These are phyloP conservation scores for Pythium apleroticum DNA, from an alignment of 352 stramenopile species.

Conservation along the genomic window DNA sequence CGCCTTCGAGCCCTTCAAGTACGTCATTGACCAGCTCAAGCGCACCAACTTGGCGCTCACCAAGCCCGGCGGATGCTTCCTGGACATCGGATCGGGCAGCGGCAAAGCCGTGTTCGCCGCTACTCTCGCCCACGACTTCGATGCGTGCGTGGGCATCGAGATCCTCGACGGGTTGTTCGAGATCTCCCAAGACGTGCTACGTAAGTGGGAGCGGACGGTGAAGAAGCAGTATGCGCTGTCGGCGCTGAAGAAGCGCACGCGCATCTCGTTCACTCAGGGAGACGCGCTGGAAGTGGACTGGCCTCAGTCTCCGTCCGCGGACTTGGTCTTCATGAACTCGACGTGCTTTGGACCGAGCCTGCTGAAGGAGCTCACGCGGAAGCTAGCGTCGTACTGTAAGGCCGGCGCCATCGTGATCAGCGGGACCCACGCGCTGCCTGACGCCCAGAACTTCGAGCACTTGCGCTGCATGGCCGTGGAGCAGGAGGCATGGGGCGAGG, in stretches of 20 bases:
- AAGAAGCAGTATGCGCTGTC: slow-evolving; percentile 48
- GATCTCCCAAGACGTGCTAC: slow-evolving; percentile 55
- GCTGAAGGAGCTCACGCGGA: slow-evolving; percentile 51
- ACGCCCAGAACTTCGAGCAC: slow-evolving; percentile 45
- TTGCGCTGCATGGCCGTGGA: slow-evolving; percentile 44
- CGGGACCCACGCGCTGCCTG: slow-evolving; percentile 50
- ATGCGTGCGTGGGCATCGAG: slow-evolving; percentile 83
- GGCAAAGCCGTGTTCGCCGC: slow-evolving; percentile 88
- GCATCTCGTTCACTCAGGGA: slow-evolving; percentile 67
- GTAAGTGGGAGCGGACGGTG: slow-evolving; percentile 54
- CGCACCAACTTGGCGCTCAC: slow-evolving; percentile 56
- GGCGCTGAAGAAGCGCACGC: slow-evolving; percentile 67
- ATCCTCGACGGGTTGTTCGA: slow-evolving; percentile 77
- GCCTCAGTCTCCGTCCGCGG: slow-evolving; percentile 36
- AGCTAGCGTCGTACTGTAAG: slow-evolving; percentile 51
- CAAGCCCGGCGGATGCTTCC: slow-evolving; percentile 73
- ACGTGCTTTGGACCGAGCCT: slow-evolving; percentile 84
- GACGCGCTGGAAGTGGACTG: slow-evolving; percentile 78
- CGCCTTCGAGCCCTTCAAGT: slow-evolving; percentile 74
- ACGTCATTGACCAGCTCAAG: slow-evolving; percentile 63
- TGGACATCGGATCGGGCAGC: slow-evolving; percentile 87
- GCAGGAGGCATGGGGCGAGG: slow-evolving; percentile 59
- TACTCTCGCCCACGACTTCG: slow-evolving; percentile 83
- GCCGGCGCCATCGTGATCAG: slow-evolving; percentile 58
- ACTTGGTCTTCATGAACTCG: slow-evolving; percentile 89